Conservation (phyloP, 768 basidiomycete genomes). For the Neoboletus subvelutipes region DNA sequence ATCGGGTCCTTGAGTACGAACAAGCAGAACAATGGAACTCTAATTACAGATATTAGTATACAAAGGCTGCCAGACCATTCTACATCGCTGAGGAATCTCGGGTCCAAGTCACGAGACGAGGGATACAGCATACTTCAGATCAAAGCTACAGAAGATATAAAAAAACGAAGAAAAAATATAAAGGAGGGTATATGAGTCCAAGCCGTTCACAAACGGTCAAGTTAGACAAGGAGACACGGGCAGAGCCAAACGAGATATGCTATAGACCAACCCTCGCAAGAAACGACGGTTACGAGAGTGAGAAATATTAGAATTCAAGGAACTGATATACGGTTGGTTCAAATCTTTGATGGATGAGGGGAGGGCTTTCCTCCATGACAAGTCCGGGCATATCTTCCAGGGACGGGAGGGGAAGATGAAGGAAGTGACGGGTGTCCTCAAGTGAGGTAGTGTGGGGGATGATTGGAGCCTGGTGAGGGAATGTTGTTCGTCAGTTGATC, state of each 20-base stretch:
- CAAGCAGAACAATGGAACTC: neutral
- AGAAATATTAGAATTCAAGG: constrained; percentile 61
- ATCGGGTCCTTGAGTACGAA: neutral
- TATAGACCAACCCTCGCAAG: constrained; percentile 25
- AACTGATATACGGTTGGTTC: constrained; percentile 72
- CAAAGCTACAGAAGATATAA: constrained; percentile 30
- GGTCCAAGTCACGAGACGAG: constrained; percentile 8
- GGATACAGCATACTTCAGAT: constrained; percentile 31
- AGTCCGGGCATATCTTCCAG: constrained; percentile 81
- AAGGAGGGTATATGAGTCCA: constrained; percentile 11
- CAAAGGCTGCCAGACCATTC: constrained; percentile 8
- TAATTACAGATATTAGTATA: constrained; percentile 13
- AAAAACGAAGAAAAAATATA: neutral
- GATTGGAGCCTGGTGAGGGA: constrained; percentile 68
- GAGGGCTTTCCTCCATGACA: constrained; percentile 58
- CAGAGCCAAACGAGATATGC: constrained; percentile 20
- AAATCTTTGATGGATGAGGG: constrained; percentile 59
- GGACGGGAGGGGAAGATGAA: constrained; percentile 73
- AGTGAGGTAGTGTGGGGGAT: constrained; percentile 76
- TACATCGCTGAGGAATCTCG: constrained; percentile 8
- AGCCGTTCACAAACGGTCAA: neutral
- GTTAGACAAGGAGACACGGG: constrained; percentile 3
- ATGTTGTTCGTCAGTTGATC: neutral
- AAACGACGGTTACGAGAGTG: constrained; percentile 7
- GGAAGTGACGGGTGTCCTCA: constrained; percentile 86